These are phyloP conservation scores for Lunasporangiospora selenospora DNA, from an alignment of 192 early-diverging fungal species.

Conservation along the genomic window DNA sequence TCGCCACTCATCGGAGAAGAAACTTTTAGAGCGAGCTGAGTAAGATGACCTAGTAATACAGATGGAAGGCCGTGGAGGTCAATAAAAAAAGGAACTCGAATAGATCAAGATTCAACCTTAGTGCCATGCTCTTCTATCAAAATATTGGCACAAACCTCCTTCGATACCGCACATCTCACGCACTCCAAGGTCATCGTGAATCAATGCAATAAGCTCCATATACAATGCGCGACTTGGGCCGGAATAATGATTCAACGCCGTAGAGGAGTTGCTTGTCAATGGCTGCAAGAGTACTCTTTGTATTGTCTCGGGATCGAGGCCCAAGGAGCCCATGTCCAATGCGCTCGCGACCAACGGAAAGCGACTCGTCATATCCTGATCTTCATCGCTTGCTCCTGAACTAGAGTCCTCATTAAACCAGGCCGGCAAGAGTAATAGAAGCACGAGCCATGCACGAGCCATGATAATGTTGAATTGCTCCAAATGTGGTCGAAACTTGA, in stretches of 20 bases:
- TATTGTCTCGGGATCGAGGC: slow-evolving; percentile 21
- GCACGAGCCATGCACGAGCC: slow-evolving; percentile 27
- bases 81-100: not conserved
- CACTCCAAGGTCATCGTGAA: slow-evolving; percentile 68
- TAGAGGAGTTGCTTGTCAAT: slow-evolving; percentile 18
- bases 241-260: not conserved
- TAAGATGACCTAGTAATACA: slow-evolving; percentile 52
- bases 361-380: not conserved
- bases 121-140: slow-evolving; percentile 1
- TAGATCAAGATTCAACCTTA: not conserved
- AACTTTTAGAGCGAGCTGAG: slow-evolving; percentile 48
- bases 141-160: slow-evolving; percentile 41
- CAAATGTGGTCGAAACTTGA: slow-evolving; percentile 37
- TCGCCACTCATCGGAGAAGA: slow-evolving; percentile 42
- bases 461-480: slow-evolving; percentile 40
- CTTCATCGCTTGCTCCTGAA: not conserved
- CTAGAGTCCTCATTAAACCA: slow-evolving; percentile 18
- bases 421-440: slow-evolving; percentile 29
- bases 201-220: slow-evolving; percentile 49
- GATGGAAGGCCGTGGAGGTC: not conserved
- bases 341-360: slow-evolving; percentile 1
- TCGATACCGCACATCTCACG: slow-evolving; percentile 64
- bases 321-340: slow-evolving; percentile 9
- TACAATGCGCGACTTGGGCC: slow-evolving; percentile 32
- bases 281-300: slow-evolving; percentile 11